These are phyloP conservation scores for Globisporangium spinosum DNA, from an alignment of 352 stramenopile genomes.

Conservation along the genomic window DNA sequence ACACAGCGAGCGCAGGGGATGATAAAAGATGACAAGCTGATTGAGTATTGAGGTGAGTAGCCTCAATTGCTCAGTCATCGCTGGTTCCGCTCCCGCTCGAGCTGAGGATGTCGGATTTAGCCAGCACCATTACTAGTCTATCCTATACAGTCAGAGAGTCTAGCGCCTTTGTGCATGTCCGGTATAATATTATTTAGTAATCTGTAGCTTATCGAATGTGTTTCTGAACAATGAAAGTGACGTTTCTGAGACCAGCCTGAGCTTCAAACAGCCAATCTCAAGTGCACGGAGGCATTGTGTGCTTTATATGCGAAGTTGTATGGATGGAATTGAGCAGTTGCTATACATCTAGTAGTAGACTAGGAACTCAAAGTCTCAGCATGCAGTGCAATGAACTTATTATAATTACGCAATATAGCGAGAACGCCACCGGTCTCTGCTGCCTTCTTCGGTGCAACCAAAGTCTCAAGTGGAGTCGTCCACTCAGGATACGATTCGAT, in stretches of 20 bases:
- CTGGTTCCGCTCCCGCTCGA: no score
- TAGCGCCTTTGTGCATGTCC: background rate
- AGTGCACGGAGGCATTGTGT: background rate
- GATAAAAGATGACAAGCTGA: no score
- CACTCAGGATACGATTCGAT: background rate
- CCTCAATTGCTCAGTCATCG: no score
- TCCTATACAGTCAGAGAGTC: background rate
- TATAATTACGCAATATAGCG: constrained; percentile 1
- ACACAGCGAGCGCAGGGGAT: no score
- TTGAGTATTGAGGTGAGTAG: no score
- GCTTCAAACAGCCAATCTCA: background rate
- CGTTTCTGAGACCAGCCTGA: background rate
- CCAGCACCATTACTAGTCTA: no score
- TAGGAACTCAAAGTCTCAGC: background rate
- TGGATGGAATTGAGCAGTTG: background rate
- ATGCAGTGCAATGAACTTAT: background rate
- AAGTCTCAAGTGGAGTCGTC: background rate
- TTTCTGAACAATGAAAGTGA: background rate
- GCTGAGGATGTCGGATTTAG: no score
- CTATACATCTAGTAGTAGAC: background rate
- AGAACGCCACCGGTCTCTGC: background rate
- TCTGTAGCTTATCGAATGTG: background rate
- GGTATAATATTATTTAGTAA: background rate
- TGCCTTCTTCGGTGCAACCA: background rate
- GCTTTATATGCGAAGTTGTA: background rate